A percentile compares a stretch with the other conserved stretches of the same genome.
These are phyloP conservation scores for Theobroma cacao DNA, from an alignment of 345 rosid genomes.

Conservation along the genomic window DNA sequence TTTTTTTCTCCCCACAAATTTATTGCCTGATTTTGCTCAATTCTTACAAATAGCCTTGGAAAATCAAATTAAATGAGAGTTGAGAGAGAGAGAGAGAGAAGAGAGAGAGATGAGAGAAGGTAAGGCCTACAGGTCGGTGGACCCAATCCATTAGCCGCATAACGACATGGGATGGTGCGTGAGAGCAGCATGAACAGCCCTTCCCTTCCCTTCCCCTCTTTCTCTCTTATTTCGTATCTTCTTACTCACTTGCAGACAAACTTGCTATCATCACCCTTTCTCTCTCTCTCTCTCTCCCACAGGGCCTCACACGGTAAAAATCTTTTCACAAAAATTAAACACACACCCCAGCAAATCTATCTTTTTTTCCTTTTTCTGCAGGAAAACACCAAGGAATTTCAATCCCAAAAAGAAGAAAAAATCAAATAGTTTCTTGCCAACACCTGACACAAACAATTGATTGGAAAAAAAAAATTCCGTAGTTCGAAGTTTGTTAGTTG, in stretches of 20 bases:
- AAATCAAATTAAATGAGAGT: slow-evolving; percentile 16
- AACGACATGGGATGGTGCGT: slow-evolving; percentile 64
- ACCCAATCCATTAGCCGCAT: slow-evolving; percentile 67
- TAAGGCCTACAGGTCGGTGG: slow-evolving; percentile 65
- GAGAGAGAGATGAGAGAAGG: slow-evolving; percentile 25
- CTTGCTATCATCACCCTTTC: slow-evolving; percentile 27
- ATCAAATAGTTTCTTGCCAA: neutral
- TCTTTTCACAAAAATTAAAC: neutral
- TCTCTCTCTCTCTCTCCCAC: no score
- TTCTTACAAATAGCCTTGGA: neutral
- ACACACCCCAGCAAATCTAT: no score
- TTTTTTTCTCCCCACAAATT: no score
- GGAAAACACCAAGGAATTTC: neutral
- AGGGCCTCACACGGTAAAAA: slow-evolving; percentile 6
- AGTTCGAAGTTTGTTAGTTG: neutral
- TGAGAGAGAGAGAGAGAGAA: slow-evolving; percentile 12
- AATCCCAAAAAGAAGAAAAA: neutral
- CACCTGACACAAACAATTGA: neutral
- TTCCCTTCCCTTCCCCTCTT: slow-evolving; percentile 21
- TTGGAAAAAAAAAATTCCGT: no score
- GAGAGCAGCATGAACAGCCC: slow-evolving; percentile 60
- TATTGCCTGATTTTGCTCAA: slow-evolving; percentile 14
- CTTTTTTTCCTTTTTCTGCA: no score
- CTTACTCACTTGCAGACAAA: slow-evolving; percentile 35
- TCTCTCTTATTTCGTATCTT: slow-evolving; percentile 27